phyloP scores from a whole-genome alignment of 73 alveolate species.

The Paramecium caudatum region DNA sequence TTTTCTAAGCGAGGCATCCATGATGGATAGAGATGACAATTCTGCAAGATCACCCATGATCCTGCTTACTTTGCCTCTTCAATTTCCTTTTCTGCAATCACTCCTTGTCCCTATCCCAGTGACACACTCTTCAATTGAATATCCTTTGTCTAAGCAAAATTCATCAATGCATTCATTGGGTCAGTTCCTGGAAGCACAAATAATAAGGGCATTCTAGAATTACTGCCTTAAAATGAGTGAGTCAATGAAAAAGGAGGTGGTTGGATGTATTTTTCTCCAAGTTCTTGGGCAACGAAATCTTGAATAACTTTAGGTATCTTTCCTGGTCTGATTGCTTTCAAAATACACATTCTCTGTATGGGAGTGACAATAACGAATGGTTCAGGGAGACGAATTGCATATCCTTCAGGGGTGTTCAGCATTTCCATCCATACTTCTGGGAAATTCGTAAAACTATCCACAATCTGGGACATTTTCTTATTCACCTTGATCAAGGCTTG shows the following conservation, averaged over 20 bases:
- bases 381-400: slow-evolving; percentile 61
- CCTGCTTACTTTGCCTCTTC: slow-evolving; percentile 89
- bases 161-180: slow-evolving; percentile 94
- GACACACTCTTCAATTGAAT: slow-evolving; percentile 93
- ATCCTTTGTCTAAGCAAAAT: slow-evolving; percentile 94
- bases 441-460: slow-evolving; percentile 47
- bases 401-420: slow-evolving; percentile 70
- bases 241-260: slow-evolving; percentile 97
- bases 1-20: slow-evolving; percentile 93
- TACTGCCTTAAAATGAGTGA: slow-evolving; percentile 86
- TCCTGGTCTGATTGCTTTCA: slow-evolving; percentile 78
- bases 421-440: slow-evolving; percentile 74
- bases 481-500: not conserved
- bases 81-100: slow-evolving; percentile 96
- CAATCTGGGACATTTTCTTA: slow-evolving; percentile 71
- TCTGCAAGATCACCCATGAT: slow-evolving; percentile 81
- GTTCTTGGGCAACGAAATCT: slow-evolving; percentile 66
- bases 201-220: slow-evolving; percentile 94
- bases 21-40: slow-evolving; percentile 81
- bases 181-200: slow-evolving; percentile 99
- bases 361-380: slow-evolving; percentile 64
- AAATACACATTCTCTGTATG: slow-evolving; percentile 67
- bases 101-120: slow-evolving; percentile 98
- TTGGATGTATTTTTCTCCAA: slow-evolving; percentile 90
- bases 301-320: slow-evolving; percentile 69